phyloP scores from a whole-genome alignment of 177 flowering plant species.

The Tripterygium wilfordii region DNA sequence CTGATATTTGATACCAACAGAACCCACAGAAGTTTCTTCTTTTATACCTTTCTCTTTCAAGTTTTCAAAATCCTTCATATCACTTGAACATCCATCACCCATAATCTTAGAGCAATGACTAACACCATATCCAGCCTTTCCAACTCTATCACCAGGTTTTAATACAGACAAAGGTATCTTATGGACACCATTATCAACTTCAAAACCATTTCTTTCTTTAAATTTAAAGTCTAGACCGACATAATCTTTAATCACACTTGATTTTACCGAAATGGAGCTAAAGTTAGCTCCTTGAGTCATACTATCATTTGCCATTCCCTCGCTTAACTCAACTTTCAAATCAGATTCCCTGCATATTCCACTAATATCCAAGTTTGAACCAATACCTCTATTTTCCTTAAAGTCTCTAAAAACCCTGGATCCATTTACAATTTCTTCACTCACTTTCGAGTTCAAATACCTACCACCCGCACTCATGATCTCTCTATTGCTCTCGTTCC shows the following conservation, averaged over 20 bases:
- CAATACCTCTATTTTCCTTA: conserved; percentile 7
- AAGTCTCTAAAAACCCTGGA: conserved; percentile 9
- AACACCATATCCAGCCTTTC: too few relatives aligned
- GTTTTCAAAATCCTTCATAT: conserved; percentile 11
- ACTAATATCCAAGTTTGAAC: conserved; percentile 6
- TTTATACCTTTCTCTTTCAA: conserved; percentile 26
- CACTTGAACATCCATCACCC: conserved; percentile 11
- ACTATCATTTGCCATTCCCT: neutral
- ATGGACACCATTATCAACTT: neutral
- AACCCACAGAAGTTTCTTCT: conserved; percentile 14
- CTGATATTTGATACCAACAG: conserved; percentile 33
- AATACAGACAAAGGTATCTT: conserved; percentile 2
- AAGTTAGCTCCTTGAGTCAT: conserved; percentile 16
- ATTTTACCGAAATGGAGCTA: conserved; percentile 5
- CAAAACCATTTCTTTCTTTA: neutral
- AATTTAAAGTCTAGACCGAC: conserved; percentile 5
- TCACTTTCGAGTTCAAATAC: too few relatives aligned
- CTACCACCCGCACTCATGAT: conserved; percentile 8
- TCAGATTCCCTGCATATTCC: neutral
- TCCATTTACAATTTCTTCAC: conserved; percentile 18
- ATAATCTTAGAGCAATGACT: conserved; percentile 8
- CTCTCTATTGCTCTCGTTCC: conserved; percentile 9
- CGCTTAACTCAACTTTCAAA: conserved; percentile 12
- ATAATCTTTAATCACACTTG: conserved; percentile 1
- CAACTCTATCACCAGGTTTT: too few relatives aligned